These are phyloP conservation scores for Helicostylum pulchrum DNA, from an alignment of 192 early-diverging fungal genomes.

Conservation along the genomic window DNA sequence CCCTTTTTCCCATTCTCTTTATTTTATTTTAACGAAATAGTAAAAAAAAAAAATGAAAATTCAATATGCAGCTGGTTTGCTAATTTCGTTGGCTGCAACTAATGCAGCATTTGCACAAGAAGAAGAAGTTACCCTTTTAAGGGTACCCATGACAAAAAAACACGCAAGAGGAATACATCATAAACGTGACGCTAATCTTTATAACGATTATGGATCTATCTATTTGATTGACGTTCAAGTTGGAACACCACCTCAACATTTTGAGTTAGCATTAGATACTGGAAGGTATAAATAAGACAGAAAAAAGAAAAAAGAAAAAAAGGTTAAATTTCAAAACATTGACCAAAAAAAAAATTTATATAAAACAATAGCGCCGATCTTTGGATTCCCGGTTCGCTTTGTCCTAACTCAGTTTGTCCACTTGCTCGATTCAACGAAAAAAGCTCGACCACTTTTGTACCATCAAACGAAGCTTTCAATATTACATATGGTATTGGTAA, in stretches of 20 bases:
- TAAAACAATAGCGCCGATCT: conserved; percentile 27
- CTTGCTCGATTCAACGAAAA: conserved; percentile 15
- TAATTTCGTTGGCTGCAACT: too few relatives aligned
- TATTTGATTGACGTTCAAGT: conserved; percentile 5
- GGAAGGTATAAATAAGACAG: conserved; percentile 1
- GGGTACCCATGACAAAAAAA: too few relatives aligned
- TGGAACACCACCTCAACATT: conserved; percentile 18
- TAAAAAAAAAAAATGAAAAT: too few relatives aligned
- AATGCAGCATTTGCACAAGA: too few relatives aligned
- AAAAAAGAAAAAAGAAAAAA: neutral
- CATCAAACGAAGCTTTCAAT: conserved; percentile 6
- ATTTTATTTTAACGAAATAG: too few relatives aligned
- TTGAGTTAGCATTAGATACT: conserved; percentile 14
- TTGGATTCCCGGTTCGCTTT: conserved; percentile 29
- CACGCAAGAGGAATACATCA: too few relatives aligned
- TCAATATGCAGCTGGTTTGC: too few relatives aligned
- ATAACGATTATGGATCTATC: conserved; percentile 2
- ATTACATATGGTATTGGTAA: conserved; percentile 31
- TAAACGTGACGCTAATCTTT: neutral
- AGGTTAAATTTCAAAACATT: neutral
- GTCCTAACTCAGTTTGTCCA: conserved; percentile 18
- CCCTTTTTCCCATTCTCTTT: too few relatives aligned
- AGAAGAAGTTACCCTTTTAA: too few relatives aligned
- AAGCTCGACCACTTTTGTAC: conserved; percentile 25
- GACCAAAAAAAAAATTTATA: neutral